These are phyloP conservation scores for Ophiosphaerella herpotricha DNA, from an alignment of 2,329 filamentous ascomycete genomes.

Conservation along the genomic window DNA sequence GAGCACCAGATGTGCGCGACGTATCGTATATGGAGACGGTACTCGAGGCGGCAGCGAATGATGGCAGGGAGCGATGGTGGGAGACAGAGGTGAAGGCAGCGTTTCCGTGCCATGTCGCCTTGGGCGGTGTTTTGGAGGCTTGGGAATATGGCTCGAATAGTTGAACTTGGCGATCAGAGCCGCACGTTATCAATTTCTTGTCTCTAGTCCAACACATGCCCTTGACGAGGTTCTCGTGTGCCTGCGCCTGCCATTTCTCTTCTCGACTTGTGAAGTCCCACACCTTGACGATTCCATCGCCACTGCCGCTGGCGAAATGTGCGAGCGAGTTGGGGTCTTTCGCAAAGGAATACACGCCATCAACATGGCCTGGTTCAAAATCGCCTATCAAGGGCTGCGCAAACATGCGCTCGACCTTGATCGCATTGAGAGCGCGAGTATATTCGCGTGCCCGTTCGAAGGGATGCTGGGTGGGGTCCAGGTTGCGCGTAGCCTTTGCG, in stretches of 20 bases:
- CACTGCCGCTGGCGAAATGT: conserved; percentile 47
- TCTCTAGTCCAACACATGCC: conserved; percentile 87
- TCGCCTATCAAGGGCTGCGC: conserved; percentile 82
- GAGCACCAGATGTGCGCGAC: conserved; percentile 73
- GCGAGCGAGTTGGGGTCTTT: conserved; percentile 55
- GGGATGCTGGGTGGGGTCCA: conserved; percentile 84
- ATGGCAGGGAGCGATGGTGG: conserved; percentile 77
- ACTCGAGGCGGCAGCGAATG: conserved; percentile 79
- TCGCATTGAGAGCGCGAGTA: conserved; percentile 77
- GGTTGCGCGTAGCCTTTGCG: conserved; percentile 68
- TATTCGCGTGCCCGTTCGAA: conserved; percentile 91
- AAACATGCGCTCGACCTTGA: conserved; percentile 93
- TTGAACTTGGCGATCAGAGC: conserved; percentile 84
- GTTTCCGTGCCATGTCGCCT: conserved; percentile 82
- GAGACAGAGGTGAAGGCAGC: conserved; percentile 83
- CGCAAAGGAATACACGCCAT: conserved; percentile 65
- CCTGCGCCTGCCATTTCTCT: conserved; percentile 76
- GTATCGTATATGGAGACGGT: conserved; percentile 88
- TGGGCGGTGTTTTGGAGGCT: conserved; percentile 67
- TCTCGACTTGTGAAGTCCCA: conserved; percentile 79
- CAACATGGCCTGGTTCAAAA: conserved; percentile 87
- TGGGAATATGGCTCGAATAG: conserved; percentile 88
- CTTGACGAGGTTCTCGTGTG: conserved; percentile 94
- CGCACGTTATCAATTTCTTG: conserved; percentile 83
- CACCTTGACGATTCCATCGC: conserved; percentile 92